Conservation (phyloP, 2,329 filamentous ascomycete genomes). For the Pezicula rhizophila region DNA sequence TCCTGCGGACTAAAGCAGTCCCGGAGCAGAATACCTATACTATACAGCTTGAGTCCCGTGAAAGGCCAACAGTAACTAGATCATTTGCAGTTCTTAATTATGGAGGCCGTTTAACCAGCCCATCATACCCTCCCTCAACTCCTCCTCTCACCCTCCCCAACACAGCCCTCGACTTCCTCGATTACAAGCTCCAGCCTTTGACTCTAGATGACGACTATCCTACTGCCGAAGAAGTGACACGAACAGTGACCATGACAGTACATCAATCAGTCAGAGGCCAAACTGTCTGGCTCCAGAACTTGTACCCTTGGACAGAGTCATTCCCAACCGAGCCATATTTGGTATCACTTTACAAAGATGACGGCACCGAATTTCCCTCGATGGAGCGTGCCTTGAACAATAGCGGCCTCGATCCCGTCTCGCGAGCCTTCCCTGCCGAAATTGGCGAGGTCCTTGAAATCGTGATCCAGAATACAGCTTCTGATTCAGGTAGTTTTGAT, state of each 20-base stretch:
- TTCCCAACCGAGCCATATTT: constrained; percentile 35
- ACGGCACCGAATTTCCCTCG: constrained; percentile 30
- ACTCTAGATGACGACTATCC: constrained; percentile 19
- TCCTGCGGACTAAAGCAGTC: constrained; percentile 37
- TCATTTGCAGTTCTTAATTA: constrained; percentile 38
- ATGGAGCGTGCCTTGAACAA: constrained; percentile 35
- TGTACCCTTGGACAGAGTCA: constrained; percentile 28
- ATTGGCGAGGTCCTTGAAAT: constrained; percentile 42
- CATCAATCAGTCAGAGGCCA: constrained; percentile 16
- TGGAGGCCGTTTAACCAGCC: constrained; percentile 9
- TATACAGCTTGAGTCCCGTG: constrained; percentile 39
- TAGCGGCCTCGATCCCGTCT: constrained; percentile 36
- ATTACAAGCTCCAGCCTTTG: constrained; percentile 29
- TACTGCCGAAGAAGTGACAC: constrained; percentile 28
- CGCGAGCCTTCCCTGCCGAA: constrained; percentile 34
- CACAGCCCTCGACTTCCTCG: constrained; percentile 22
- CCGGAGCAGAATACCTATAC: constrained; percentile 30
- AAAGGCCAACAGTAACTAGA: constrained; percentile 32
- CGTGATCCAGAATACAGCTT: constrained; percentile 33
- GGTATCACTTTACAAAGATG: constrained; percentile 37
- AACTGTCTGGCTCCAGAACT: constrained; percentile 25
- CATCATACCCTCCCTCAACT: constrained; percentile 14
- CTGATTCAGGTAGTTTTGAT: constrained; percentile 32
- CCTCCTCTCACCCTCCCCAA: constrained; percentile 20
- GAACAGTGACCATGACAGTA: constrained; percentile 30